Evolutionary conservation across 1,284 basidiomycete genomes (phyloP).

Genomic region (Sanghuangporus baumii): DNA sequence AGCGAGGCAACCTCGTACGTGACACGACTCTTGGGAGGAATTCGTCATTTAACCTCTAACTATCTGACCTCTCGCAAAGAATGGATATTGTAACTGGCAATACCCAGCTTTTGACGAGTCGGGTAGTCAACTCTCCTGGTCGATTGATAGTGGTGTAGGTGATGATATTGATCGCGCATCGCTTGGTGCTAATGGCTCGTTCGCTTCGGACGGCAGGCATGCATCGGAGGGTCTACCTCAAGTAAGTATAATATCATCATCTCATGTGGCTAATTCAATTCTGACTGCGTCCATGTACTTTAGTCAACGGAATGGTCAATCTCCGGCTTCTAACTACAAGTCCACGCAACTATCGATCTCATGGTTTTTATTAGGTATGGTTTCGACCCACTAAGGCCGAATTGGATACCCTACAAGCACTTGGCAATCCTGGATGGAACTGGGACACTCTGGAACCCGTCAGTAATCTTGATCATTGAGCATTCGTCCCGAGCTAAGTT

Average conservation of each 20-base stretch:
- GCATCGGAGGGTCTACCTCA: constrained; percentile 12
- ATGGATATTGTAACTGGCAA: constrained; percentile 14
- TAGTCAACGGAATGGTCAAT: constrained; percentile 14
- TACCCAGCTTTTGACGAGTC: constrained; percentile 11
- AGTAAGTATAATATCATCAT: not conserved
- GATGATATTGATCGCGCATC: not conserved
- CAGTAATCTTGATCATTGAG: not conserved
- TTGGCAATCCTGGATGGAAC: constrained; percentile 21
- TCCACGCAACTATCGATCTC: not conserved
- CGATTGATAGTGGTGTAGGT: constrained; percentile 11
- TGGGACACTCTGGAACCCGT: constrained; percentile 19
- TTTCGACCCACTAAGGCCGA: constrained; percentile 18
- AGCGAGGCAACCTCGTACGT: constrained; percentile 9
- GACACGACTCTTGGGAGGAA: not conserved
- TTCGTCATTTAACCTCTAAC: not conserved
- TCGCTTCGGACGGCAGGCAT: constrained; percentile 1
- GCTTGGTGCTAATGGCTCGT: not conserved
- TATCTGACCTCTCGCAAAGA: not conserved
- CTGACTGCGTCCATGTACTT: not conserved
- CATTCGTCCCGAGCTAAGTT: not conserved
- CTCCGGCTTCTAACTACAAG: too few relatives aligned
- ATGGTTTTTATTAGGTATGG: constrained; percentile 5
- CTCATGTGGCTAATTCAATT: not conserved
- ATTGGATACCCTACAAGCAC: constrained; percentile 14
- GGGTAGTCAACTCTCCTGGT: constrained; percentile 6